A percentile compares a stretch with the other conserved stretches of the same genome.
Evolutionary conservation across 257 asterid species (phyloP).

Genomic region (Capsicum baccatum): DNA sequence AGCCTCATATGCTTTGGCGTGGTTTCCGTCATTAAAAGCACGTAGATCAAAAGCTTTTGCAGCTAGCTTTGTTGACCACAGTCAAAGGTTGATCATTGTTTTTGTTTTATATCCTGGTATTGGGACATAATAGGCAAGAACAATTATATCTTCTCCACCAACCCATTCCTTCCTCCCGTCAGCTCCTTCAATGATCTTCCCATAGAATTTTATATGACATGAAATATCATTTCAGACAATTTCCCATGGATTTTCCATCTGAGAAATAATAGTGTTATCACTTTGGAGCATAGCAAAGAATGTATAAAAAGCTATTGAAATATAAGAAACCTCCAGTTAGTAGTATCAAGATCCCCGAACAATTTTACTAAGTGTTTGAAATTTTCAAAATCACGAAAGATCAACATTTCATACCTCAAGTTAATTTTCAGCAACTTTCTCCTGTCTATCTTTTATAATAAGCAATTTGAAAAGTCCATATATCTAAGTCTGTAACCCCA

Average conservation of each 20-base stretch:
- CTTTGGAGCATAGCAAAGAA: slow-evolving; percentile 11
- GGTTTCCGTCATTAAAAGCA: slow-evolving; percentile 75
- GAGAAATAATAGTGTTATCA: slow-evolving; percentile 12
- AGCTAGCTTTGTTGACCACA: slow-evolving; percentile 35
- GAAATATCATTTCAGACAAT: slow-evolving; percentile 72
- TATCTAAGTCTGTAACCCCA: slow-evolving; percentile 95
- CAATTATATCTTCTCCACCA: too few relatives aligned
- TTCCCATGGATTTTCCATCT: slow-evolving; percentile 94
- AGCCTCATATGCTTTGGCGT: slow-evolving; percentile 70
- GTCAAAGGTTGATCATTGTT: too few relatives aligned
- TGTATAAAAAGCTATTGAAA: neutral
- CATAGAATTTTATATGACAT: slow-evolving; percentile 49
- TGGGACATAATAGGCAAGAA: too few relatives aligned
- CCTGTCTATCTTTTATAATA: slow-evolving; percentile 81
- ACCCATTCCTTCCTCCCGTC: too few relatives aligned
- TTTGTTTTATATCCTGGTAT: too few relatives aligned
- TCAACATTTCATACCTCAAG: slow-evolving; percentile 65
- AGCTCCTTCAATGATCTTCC: too few relatives aligned
- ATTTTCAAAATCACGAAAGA: neutral
- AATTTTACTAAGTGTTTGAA: neutral
- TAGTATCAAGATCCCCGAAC: too few relatives aligned
- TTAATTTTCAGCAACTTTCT: slow-evolving; percentile 92
- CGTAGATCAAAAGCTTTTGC: slow-evolving; percentile 64
- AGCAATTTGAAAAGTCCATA: slow-evolving; percentile 77
- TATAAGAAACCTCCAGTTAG: too few relatives aligned